Conservation (phyloP, 1,139 yeast genomes). For the Geotrichum bryndzae region DNA sequence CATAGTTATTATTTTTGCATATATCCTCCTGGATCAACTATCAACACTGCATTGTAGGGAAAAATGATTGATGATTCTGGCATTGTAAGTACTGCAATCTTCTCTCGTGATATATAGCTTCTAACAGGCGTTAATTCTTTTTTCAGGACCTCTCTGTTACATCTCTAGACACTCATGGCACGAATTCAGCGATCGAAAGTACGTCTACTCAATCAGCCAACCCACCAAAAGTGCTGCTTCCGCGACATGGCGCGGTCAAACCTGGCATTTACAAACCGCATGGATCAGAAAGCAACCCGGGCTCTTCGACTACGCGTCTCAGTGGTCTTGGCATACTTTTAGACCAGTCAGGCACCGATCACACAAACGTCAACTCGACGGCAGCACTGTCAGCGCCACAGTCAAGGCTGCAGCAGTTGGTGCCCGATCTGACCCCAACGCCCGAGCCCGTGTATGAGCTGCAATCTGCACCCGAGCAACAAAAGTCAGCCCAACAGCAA, state of each 20-base stretch:
- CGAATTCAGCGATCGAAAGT: neutral
- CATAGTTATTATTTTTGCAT: neutral
- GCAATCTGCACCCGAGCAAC: neutral
- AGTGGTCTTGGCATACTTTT: neutral
- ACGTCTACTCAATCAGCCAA: neutral
- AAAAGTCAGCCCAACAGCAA: neutral
- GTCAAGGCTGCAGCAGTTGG: neutral
- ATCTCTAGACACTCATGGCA: neutral
- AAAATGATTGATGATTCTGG: neutral
- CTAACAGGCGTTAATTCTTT: neutral
- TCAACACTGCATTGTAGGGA: neutral
- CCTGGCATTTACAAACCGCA: neutral
- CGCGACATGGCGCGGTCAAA: neutral
- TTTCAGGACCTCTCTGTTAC: neutral
- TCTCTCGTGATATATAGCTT: neutral
- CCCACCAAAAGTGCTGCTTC: neutral
- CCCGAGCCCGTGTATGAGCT: neutral
- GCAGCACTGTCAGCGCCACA: neutral
- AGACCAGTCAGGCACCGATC: neutral
- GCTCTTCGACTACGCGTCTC: neutral
- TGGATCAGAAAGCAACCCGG: neutral
- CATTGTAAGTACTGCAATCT: neutral
- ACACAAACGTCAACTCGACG: neutral
- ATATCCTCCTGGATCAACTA: neutral
- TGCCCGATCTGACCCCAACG: neutral